Base-by-base conservation (phyloP, 371 early-diverging fungal species). In the Mortierella sp. region DNA sequence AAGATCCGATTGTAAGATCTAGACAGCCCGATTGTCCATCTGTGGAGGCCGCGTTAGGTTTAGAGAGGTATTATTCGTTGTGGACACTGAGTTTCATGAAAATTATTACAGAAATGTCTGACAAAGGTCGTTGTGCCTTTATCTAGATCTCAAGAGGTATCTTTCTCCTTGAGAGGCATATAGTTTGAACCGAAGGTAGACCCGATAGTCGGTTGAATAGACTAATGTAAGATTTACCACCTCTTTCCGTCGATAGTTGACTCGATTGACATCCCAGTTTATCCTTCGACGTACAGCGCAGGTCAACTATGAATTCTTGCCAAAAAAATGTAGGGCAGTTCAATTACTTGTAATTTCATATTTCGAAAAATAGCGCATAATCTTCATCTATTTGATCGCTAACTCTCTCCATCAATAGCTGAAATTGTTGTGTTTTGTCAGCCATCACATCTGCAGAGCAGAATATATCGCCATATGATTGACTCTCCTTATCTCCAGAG, bases 301-400 rank as follows among this genome's bases (percentile, higher is more conserved):
- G 32, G 85, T 88, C 17, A 89, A 87, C 61, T 75, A 84, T 3
- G 73, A 86, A 61, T 88, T 87, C 64, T 81, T 94, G 29, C 93
- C 92, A 15, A 84, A 87, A 1, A 93, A 89, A 76, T 70, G 81
- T 82, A 76, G 3, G 31, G 22, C 28, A 31, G 34, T 22, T 5
- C 34, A 1, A 29, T 0, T 49, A 0, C 3, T 12, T 58, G 13
- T 15, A 19, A 3, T 60, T 3, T 32, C 17, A 29, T n/a, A 49
- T 12, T 35, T 32, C 15, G 15, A 1, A 29, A 53, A 53, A 28
- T 12, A 28, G 26, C 28, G 22, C n/a, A 7, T 17, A 17, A 45
- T 17, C n/a, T n/a, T 45, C 45, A 45, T n/a, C 7, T 45, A 19
- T 45, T 12, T 7, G 17, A 45, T 29, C 2, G 19, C 45, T 47